A percentile compares a stretch with the other conserved stretches of the same genome.
phyloP scores from a whole-genome alignment of 1,139 yeast genomes.

The Candida tetrigidarum region DNA sequence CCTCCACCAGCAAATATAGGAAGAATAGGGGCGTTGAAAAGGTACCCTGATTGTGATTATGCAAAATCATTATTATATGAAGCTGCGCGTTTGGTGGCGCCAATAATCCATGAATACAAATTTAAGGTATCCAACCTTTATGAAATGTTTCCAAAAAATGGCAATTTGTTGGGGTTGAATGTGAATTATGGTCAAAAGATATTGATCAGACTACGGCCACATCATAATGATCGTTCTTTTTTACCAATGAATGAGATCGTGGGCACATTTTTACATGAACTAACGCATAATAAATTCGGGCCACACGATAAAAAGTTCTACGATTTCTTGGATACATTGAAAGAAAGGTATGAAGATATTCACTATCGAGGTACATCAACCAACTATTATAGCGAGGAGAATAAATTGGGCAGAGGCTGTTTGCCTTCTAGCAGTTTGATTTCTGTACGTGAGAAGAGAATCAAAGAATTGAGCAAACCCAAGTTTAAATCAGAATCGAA shows the following conservation, averaged over 20 bases:
- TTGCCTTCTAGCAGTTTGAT: conserved; percentile 22
- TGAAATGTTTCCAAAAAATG: conserved; percentile 84
- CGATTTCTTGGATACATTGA: conserved; percentile 62
- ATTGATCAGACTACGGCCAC: conserved; percentile 68
- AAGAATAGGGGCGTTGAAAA: conserved; percentile 60
- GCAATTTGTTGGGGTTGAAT: conserved; percentile 74
- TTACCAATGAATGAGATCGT: conserved; percentile 68
- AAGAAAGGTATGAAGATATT: conserved; percentile 58
- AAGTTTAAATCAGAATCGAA: conserved; percentile 45
- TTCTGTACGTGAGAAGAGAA: conserved; percentile 40
- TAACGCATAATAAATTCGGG: conserved; percentile 79
- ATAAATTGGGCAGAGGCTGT: conserved; percentile 47
- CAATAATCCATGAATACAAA: conserved; percentile 70
- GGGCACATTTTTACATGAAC: conserved; percentile 88
- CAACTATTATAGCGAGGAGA: conserved; percentile 53
- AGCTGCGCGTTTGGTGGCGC: conserved; percentile 66
- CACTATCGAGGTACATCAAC: conserved; percentile 34
- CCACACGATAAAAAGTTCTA: conserved; percentile 82
- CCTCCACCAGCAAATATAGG: conserved; percentile 55
- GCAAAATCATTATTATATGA: conserved; percentile 64
- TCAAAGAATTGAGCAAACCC: conserved; percentile 39
- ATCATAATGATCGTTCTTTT: conserved; percentile 59
- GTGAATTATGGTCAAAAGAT: conserved; percentile 85
- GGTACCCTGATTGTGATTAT: conserved; percentile 55
- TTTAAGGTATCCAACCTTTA: conserved; percentile 70